A percentile compares a stretch with the other conserved stretches of the same genome.
These are phyloP conservation scores for Debaryomyces sp. DNA, from an alignment of 1,139 yeast species.

Conservation along the genomic window DNA sequence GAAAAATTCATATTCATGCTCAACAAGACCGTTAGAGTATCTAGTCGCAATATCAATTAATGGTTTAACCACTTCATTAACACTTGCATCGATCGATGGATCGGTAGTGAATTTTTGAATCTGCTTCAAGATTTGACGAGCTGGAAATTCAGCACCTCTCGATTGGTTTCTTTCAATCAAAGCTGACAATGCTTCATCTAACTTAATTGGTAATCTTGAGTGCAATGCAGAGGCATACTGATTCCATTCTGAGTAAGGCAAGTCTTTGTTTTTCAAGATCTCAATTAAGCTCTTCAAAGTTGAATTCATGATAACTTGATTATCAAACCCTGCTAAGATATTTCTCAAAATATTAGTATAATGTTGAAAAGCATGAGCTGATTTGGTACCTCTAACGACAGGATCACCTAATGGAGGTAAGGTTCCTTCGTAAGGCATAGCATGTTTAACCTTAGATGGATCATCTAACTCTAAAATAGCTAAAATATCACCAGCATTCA, in stretches of 20 bases:
- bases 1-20: constrained; percentile 81
- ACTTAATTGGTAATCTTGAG: constrained; percentile 78
- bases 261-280: constrained; percentile 72
- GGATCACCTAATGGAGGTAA: constrained; percentile 89
- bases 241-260: constrained; percentile 94
- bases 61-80: constrained; percentile 68
- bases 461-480: constrained; percentile 95
- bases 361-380: constrained; percentile 71
- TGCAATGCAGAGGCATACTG: constrained; percentile 87
- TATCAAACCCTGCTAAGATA: constrained; percentile 88
- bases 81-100: constrained; percentile 51
- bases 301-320: constrained; percentile 88
- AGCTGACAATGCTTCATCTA: constrained; percentile 67
- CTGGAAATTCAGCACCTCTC: constrained; percentile 88
- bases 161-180: constrained; percentile 68
- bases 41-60: constrained; percentile 68
- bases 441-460: constrained; percentile 96
- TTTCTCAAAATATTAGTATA: constrained; percentile 65
- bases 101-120: constrained; percentile 57
- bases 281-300: constrained; percentile 74
- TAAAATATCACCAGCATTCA: constrained; percentile 93
- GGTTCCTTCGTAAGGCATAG: constrained; percentile 92
- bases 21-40: constrained; percentile 74
- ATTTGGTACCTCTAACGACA: constrained; percentile 77
- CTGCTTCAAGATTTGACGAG: constrained; percentile 71